These are phyloP conservation scores for Aschersonia sp. DNA, from an alignment of 2,329 filamentous ascomycete genomes.

Conservation along the genomic window DNA sequence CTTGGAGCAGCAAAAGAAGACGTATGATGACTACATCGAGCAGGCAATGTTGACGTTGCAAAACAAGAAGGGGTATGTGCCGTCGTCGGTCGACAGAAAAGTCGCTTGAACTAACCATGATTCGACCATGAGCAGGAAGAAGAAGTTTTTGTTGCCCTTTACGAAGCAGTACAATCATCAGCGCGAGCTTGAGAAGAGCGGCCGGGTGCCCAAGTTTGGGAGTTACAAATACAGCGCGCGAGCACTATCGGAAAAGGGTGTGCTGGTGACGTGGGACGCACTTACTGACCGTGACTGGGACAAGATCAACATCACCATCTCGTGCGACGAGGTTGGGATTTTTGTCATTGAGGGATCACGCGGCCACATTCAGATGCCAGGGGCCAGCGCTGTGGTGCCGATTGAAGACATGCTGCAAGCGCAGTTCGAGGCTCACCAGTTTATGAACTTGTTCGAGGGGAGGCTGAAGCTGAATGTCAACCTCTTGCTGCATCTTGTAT, in stretches of 20 bases:
- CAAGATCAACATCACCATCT: conserved; percentile 86
- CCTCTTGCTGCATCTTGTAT: conserved; percentile 85
- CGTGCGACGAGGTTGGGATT: conserved; percentile 82
- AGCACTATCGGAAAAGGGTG: conserved; percentile 80
- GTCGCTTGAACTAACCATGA: not conserved
- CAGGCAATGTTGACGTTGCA: conserved; percentile 95
- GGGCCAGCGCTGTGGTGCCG: conserved; percentile 74
- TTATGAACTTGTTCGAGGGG: conserved; percentile 86
- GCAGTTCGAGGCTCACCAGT: conserved; percentile 93
- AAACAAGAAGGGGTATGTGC: conserved; percentile 76
- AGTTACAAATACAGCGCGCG: conserved; percentile 94
- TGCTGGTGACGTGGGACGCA: conserved; percentile 81
- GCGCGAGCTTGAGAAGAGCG: conserved; percentile 80
- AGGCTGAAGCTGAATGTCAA: conserved; percentile 87
- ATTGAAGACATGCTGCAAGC: conserved; percentile 91
- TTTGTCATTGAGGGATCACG: conserved; percentile 86
- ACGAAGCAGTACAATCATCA: conserved; percentile 99
- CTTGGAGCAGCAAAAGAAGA: conserved; percentile 88
- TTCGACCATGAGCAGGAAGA: conserved; percentile 44
- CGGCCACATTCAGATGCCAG: conserved; percentile 90
- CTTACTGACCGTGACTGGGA: conserved; percentile 75
- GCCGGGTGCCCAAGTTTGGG: conserved; percentile 91
- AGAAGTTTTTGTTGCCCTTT: conserved; percentile 87
- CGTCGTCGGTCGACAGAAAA: not conserved
- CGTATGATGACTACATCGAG: conserved; percentile 98